Evolutionary conservation across 352 stramenopile species (phyloP), one percentile per base, ranked within the genome.

Genomic region (Globisporangium canariense): DNA sequence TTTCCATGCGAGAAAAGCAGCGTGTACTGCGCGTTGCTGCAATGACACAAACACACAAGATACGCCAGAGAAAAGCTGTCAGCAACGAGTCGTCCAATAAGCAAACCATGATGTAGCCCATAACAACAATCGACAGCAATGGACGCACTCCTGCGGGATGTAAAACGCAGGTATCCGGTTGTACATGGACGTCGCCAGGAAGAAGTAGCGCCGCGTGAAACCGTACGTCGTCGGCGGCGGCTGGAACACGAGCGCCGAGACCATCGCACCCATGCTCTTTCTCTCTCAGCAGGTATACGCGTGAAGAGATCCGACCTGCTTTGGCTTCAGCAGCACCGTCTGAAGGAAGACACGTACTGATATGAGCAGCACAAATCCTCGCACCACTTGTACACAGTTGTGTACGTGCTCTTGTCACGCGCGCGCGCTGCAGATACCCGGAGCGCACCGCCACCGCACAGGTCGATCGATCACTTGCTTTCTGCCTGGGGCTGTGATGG

Each of bases 1-100:
- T 99, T 99, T 45, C 96, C 96, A 71, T 99, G 97, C 9, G 91
- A 98, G 68, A 99, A 99, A 0, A 99, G 79, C 57, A 99, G 83
- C 45, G 97, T 99, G 51, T 98, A 96, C 57, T 94, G 77, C 10
- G 94, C 94, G 51, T 93, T 94, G 62, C 90, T 95, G 52, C n/a
- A 50, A 11, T 22, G 1, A 41, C 14, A 64, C 43, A 13, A 11
- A 18, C 28, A 59, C 1, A 51, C 30, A 4, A 54, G 14, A 30
- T 45, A 61, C 34, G 10, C 34, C 18, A 40, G 9, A 40, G 4
- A 22, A 51, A 9, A 25, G 45, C 52, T 34, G 41, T 30, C 13
- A 62, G 56, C 16, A 28, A 25, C 9, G 41, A 16, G 22, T 32
- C 45, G 25, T 0, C 18, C 43, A 28, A 38, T 14, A 38, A n/a